Percentiles rank a stretch among this genome's conserved stretches.
phyloP scores from a whole-genome alignment of 192 early-diverging fungal genomes.

The Gaertneriomyces semiglobifer region DNA sequence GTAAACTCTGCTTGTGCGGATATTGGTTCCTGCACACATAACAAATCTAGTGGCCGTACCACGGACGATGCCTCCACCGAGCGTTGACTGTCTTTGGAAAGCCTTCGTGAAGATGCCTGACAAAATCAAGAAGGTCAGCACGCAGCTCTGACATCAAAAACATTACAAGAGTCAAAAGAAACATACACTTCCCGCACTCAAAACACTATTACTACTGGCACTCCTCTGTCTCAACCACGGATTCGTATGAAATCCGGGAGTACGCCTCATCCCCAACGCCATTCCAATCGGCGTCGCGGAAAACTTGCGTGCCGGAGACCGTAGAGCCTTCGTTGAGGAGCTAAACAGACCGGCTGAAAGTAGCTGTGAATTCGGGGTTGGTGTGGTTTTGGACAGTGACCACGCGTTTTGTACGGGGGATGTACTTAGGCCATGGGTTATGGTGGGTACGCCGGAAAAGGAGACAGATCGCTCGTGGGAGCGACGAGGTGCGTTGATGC shows the following conservation, averaged over 20 bases:
- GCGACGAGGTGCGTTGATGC: neutral
- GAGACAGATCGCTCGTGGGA: conserved; percentile 25
- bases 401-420: neutral
- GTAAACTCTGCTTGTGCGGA: conserved; percentile 14
- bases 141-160: neutral
- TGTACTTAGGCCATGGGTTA: neutral
- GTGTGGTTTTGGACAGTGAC: too few species aligned
- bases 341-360: neutral
- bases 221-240: conserved; percentile 3
- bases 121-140: neutral
- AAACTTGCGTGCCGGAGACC: conserved; percentile 9
- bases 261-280: neutral
- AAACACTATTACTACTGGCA: conserved; percentile 2
- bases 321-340: neutral
- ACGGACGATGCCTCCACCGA: neutral
- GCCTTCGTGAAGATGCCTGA: neutral
- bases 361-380: neutral
- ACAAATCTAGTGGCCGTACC: conserved; percentile 25
- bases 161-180: neutral
- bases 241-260: neutral
- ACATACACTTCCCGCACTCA: conserved; percentile 1
- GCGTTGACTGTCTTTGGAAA: neutral
- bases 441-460: conserved; percentile 17
- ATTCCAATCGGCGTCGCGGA: conserved; percentile 1
- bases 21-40: conserved; percentile 1